These are phyloP conservation scores for Aaosphaeria pasadenensis DNA, from an alignment of 2,329 filamentous ascomycete species.

Conservation along the genomic window DNA sequence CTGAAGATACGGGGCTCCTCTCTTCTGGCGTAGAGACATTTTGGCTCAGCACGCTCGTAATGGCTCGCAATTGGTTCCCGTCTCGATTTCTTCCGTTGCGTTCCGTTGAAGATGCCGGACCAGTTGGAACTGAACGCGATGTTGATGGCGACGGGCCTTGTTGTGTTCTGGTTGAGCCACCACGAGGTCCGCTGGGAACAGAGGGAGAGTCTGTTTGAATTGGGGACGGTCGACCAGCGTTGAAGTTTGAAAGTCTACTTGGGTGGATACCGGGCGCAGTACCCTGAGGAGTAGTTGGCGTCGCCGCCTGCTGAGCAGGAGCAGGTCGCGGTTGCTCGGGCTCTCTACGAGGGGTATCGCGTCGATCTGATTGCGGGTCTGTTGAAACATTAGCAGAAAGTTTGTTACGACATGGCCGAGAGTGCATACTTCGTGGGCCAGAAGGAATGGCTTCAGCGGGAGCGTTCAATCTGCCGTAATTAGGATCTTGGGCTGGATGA, in stretches of 20 bases:
- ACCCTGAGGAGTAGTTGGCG: conserved; percentile 3
- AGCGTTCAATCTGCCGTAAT: conserved; percentile 49
- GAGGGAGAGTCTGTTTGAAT: conserved; percentile 31
- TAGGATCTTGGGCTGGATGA: conserved; percentile 41
- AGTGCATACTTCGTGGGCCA: conserved; percentile 49
- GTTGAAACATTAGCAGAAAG: conserved; percentile 6
- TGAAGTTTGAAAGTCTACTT: conserved; percentile 49
- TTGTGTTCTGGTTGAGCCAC: conserved; percentile 18
- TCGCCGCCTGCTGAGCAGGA: conserved; percentile 11
- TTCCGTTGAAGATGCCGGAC: conserved; percentile 25
- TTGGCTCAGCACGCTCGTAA: conserved; percentile 29
- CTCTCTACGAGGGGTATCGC: conserved; percentile 11
- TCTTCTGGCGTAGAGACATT: conserved; percentile 13
- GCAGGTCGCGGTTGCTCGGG: conserved; percentile 28
- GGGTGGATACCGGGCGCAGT: conserved; percentile 52
- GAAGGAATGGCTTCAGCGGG: conserved; percentile 50
- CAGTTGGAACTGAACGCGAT: conserved; percentile 29
- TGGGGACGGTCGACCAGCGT: conserved; percentile 14
- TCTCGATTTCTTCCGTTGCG: conserved; percentile 20
- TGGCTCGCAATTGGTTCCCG: conserved; percentile 20
- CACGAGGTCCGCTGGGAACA: conserved; percentile 34
- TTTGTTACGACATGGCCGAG: neutral
- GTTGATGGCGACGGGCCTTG: conserved; percentile 26
- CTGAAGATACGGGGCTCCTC: conserved; percentile 9
- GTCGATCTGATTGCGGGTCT: conserved; percentile 22